Conservation (phyloP, 805 yeast genomes). For the Sugiyamaella qingdaonensis region DNA sequence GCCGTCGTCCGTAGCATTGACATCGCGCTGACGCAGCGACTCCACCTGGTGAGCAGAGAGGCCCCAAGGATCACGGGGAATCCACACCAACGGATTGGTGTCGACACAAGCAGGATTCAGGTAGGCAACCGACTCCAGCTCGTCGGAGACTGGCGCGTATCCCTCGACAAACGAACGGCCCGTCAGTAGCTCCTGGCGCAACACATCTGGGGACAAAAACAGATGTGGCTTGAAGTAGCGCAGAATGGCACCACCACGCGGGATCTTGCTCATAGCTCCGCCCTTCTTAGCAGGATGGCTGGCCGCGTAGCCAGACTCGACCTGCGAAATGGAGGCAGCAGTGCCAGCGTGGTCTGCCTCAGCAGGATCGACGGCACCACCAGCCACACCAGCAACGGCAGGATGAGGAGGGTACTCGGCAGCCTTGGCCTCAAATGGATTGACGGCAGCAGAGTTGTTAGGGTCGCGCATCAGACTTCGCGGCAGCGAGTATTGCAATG, state of each 20-base stretch:
- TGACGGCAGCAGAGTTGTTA: background rate
- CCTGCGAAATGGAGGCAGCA: background rate
- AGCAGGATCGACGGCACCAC: background rate
- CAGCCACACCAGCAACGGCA: background rate
- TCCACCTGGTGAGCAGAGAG: conserved; percentile 59
- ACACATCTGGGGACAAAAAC: conserved; percentile 40
- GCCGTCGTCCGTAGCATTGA: conserved; percentile 64
- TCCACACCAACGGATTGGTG: conserved; percentile 77
- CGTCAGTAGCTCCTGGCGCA: conserved; percentile 27
- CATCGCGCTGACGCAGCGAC: conserved; percentile 46
- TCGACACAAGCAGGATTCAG: conserved; percentile 70
- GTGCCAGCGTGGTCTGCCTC: background rate
- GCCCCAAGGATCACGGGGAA: conserved; percentile 87
- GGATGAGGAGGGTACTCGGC: background rate
- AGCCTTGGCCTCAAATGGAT: conserved; percentile 1
- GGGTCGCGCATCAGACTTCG: conserved; percentile 27
- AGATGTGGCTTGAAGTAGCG: conserved; percentile 55
- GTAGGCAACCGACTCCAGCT: conserved; percentile 60
- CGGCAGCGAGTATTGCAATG: conserved; percentile 43
- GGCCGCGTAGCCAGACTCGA: conserved; percentile 5
- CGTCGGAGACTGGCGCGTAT: conserved; percentile 31
- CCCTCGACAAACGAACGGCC: conserved; percentile 30
- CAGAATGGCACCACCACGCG: conserved; percentile 29
- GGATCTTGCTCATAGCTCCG: background rate
- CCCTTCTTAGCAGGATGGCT: background rate